Base-by-base conservation (phyloP, 306 rosid genomes). In the Casuarina equisetifolia region DNA sequence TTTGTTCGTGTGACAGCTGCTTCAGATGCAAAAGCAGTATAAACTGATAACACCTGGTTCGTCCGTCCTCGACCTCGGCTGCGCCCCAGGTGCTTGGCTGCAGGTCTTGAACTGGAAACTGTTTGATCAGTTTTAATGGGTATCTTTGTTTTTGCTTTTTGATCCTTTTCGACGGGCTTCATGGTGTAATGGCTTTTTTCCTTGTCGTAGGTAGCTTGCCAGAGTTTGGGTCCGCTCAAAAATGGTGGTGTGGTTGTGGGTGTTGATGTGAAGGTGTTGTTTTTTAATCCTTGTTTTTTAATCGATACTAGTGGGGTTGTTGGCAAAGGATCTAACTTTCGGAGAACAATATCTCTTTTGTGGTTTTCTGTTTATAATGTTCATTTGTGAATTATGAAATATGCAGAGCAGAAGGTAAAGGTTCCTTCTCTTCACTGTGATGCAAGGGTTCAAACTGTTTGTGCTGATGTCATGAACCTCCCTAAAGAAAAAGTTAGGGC, bases 51-150 rank as follows among this genome's bases (percentile, higher is more conserved):
- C 70, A 1, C 85, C 90, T 0, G 91, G 90, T 52, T 89, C 97
- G 0, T 82, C 93, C 36, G 90, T 96, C 82, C 89, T 92, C 6
- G 99, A 92, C 86, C 96, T 96, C 38, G 99, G 99, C 0, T 96
- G 97, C 62, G 98, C 99, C 71, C 99, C 98, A 49, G 99, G 97
- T 51, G 91, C 94, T 61, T 96, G 98, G 97, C 98, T 96, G 53
- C 99, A 88, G 91, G 95, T 90, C 20, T 20, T 3, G 15, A 63
- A 42, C 35, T 40, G 57, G 11, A 20, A 55, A 0, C 11, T 32
- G 11, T 49, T 67, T 72, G 3, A 4, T 45, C 38, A 61, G 49
- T 10, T 40, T 62, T 61, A 2, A 50, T 44, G 13, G 15, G 58
- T 9, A 1, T 38, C 43, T 75, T 38, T 74, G 25, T 43, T 19